These are phyloP conservation scores for Pleodorina starrii DNA, from an alignment of 139 green algal species.

Conservation along the genomic window DNA sequence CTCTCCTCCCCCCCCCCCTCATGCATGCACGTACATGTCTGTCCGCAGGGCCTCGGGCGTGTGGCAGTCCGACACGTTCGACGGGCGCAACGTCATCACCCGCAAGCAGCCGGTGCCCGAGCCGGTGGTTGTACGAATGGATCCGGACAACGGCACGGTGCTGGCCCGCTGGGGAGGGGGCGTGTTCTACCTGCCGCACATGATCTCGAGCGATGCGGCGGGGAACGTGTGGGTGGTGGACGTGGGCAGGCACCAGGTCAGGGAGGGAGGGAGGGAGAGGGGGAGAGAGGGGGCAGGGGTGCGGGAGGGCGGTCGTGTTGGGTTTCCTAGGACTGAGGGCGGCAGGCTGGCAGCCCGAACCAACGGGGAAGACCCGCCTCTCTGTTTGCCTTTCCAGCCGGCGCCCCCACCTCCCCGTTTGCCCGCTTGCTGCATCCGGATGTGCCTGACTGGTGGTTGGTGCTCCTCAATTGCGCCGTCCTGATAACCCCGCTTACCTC, in stretches of 20 bases:
- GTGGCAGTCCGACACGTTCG: conserved; percentile 72
- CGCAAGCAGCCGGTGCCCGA: conserved; percentile 60
- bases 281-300: not conserved
- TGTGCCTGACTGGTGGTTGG: too few relatives aligned
- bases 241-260: conserved; percentile 71
- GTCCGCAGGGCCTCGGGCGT: conserved; percentile 57
- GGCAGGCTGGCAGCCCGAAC: too few relatives aligned
- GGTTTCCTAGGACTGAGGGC: too few relatives aligned
- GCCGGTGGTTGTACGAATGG: conserved; percentile 68
- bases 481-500: too few relatives aligned
- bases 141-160: conserved; percentile 69
- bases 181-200: conserved; percentile 88
- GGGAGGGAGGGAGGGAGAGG: not conserved
- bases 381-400: too few relatives aligned
- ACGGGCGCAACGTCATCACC: conserved; percentile 41
- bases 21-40: too few relatives aligned
- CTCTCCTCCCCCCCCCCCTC: not conserved
- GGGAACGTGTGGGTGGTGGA: conserved; percentile 85
- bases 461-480: too few relatives aligned
- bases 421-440: too few relatives aligned
- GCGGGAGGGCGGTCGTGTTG: not conserved
- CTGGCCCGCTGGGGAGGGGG: conserved; percentile 64
- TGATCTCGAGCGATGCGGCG: conserved; percentile 76
- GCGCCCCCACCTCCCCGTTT: too few relatives aligned
- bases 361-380: too few relatives aligned